Conservation (phyloP, 495 filamentous ascomycete species). For the Talaromyces liani region DNA sequence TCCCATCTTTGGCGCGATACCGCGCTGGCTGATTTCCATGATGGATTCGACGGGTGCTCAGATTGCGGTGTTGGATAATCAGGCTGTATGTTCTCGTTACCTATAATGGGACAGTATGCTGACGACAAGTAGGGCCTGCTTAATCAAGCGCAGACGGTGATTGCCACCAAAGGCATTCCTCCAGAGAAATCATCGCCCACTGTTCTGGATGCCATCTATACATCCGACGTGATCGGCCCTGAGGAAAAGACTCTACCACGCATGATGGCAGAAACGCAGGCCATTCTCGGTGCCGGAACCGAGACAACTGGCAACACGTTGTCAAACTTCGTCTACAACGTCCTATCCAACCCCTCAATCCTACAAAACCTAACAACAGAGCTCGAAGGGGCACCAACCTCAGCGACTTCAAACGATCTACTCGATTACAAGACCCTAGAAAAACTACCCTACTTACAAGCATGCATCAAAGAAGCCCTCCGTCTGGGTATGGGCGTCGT, state of each 20-base stretch:
- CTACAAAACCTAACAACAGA: constrained; percentile 17
- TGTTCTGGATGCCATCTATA: constrained; percentile 29
- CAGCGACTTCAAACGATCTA: not conserved
- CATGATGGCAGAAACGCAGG: constrained; percentile 26
- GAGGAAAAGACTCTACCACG: constrained; percentile 10
- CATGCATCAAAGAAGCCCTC: constrained; percentile 32
- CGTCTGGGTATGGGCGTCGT: constrained; percentile 7
- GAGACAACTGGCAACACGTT: constrained; percentile 24
- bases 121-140: not conserved
- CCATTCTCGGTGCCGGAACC: constrained; percentile 30
- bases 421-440: constrained; percentile 18
- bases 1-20: constrained; percentile 3
- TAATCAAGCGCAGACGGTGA: constrained; percentile 8
- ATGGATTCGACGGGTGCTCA: constrained; percentile 9
- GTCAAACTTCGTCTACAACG: constrained; percentile 15
- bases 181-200: constrained; percentile 12
- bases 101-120: not conserved
- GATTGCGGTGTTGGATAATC: constrained; percentile 8
- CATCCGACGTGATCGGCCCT: constrained; percentile 16
- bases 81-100: constrained; percentile 5
- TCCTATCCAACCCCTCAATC: constrained; percentile 17
- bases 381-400: constrained; percentile 17
- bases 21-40: constrained; percentile 5
- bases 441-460: constrained; percentile 29
- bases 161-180: constrained; percentile 5